Base-by-base conservation (phyloP, 768 basidiomycete species). In the Tricholoma terreum region DNA sequence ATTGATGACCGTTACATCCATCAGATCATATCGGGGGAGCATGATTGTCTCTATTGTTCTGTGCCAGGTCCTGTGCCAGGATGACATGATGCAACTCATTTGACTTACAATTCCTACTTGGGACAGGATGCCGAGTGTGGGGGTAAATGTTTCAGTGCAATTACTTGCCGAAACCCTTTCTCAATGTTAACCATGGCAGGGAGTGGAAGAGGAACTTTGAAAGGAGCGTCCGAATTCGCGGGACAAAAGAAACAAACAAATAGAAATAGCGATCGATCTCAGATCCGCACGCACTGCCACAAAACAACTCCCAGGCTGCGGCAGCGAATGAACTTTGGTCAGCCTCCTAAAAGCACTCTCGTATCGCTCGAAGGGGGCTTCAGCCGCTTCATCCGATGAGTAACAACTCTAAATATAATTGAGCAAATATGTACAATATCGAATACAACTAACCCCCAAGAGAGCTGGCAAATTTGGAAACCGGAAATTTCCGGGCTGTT, bases 41-140 rank as follows among this genome's bases (percentile, higher is more conserved):
- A 59, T 52, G 53, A 63, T 62, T 61, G 57, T 64, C 59, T 58
- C 53, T 65, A 67, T 67, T 67, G 63, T 67, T 57, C 40, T 55
- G 54, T 15, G n/a, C n/a, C n/a, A 27, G 17, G 24, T 33, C 55
- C 58, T 48, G 58, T 51, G 46, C 36, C 35, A 57, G 40, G 33
- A 52, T 36, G 17, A 45, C 17, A 56, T 34, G 45, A 53, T 43
- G n/a, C 35, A 30, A 45, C 50, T 34, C 50, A 38, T 6, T 12
- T 33, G n/a, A n/a, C n/a, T 54, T 49, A 43, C 24, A n/a, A 42
- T 55, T 57, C 46, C 33, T 51, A 50, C 50, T 35, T 38, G 33
- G 46, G 19, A 46, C 40, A 52, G 55, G 52, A 52, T 19, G 43
- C 58, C 38, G 40, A 52, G n/a, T 55, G 55, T 54, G 51, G 19